phyloP scores from a whole-genome alignment of 1,284 basidiomycete species.

The Trametes hirsuta region DNA sequence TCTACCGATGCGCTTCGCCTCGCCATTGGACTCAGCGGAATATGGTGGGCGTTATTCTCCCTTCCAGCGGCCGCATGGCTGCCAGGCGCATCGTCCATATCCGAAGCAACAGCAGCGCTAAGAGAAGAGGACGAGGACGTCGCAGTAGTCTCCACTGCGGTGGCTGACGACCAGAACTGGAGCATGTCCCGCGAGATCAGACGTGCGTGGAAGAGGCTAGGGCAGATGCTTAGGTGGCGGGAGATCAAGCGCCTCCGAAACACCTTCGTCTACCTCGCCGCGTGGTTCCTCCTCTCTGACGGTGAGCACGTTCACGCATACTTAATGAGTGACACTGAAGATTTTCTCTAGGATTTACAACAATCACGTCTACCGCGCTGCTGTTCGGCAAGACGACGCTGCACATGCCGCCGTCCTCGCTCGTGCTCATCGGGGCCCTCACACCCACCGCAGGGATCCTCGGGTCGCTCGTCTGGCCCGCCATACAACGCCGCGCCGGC shows the following conservation, averaged over 20 bases:
- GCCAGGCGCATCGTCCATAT: slow-evolving; percentile 41
- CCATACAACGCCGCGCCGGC: slow-evolving; percentile 58
- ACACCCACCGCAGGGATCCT: slow-evolving; percentile 71
- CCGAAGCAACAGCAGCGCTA: slow-evolving; percentile 19
- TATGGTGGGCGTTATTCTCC: slow-evolving; percentile 86
- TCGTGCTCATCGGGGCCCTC: slow-evolving; percentile 74
- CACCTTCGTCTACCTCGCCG: slow-evolving; percentile 84
- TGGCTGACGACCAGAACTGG: slow-evolving; percentile 41
- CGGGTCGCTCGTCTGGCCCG: slow-evolving; percentile 75
- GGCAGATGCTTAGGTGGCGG: slow-evolving; percentile 66
- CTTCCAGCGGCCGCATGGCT: slow-evolving; percentile 77
- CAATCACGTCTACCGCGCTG: slow-evolving; percentile 82
- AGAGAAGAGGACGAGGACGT: slow-evolving; percentile 13
- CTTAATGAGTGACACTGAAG: not conserved
- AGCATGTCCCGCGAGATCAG: slow-evolving; percentile 52
- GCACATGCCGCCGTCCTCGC: slow-evolving; percentile 70
- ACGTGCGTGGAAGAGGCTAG: slow-evolving; percentile 69
- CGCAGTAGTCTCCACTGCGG: slow-evolving; percentile 9
- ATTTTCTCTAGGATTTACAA: slow-evolving; percentile 67
- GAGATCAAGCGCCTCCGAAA: slow-evolving; percentile 78
- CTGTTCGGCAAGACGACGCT: slow-evolving; percentile 83
- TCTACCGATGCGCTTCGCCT: slow-evolving; percentile 77
- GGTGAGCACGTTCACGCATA: slow-evolving; percentile 47
- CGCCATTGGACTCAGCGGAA: slow-evolving; percentile 78
- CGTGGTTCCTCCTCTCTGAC: slow-evolving; percentile 92